phyloP scores from a whole-genome alignment of 2,329 filamentous ascomycete species.

The Shiraia bambusicola region DNA sequence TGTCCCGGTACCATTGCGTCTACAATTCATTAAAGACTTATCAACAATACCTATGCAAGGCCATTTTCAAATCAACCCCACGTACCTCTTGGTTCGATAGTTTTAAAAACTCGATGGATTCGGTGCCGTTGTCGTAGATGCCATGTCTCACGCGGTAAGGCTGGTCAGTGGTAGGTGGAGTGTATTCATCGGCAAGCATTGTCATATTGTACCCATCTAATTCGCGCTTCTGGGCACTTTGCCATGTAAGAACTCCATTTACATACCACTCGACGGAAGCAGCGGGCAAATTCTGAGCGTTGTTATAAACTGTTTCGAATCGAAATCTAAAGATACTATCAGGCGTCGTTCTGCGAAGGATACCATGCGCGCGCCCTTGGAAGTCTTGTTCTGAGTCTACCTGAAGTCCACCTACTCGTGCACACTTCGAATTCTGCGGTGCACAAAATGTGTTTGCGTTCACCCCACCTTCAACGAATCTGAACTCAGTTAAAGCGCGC shows the following conservation, averaged over 20 bases:
- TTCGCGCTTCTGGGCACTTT: not conserved
- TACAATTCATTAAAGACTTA: not conserved
- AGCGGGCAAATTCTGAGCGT: not conserved
- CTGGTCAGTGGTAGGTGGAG: not conserved
- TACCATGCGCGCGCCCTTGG: not conserved
- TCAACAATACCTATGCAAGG: not conserved
- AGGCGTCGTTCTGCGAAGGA: not conserved
- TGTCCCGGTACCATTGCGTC: not conserved
- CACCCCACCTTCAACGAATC: not conserved
- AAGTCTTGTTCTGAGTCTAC: not conserved
- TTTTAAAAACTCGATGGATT: not conserved
- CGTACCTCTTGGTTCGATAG: not conserved
- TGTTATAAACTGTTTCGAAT: not conserved
- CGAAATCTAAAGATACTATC: not conserved
- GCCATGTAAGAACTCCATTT: not conserved
- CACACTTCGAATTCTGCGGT: not conserved
- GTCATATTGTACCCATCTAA: not conserved
- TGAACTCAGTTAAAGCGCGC: not conserved
- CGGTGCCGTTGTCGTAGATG: not conserved
- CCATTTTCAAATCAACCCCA: not conserved
- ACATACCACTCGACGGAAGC: not conserved
- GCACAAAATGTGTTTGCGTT: not conserved
- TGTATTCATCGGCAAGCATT: not conserved
- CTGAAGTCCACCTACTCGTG: not conserved
- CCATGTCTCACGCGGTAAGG: not conserved